Conservation (phyloP, 352 stramenopile species). For the Phytophthora ohioensis region DNA sequence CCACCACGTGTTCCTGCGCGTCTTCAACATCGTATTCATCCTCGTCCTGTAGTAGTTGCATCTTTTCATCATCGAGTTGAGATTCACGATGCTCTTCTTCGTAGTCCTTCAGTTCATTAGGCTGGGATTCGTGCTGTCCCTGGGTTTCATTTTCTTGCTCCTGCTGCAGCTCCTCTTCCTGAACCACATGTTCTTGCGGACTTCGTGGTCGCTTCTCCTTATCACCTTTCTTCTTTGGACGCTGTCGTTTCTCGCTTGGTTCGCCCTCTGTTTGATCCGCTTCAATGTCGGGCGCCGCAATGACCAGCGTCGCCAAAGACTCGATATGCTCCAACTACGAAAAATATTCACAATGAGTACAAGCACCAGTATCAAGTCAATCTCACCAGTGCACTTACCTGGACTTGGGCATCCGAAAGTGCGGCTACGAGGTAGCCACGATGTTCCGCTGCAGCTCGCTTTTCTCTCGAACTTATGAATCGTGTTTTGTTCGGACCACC, state of each 20-base stretch:
- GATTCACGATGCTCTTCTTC: constrained; percentile 1
- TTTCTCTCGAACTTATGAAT: constrained; percentile 66
- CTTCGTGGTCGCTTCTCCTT: background rate
- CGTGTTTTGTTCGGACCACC: constrained; percentile 13
- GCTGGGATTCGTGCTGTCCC: background rate
- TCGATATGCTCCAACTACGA: constrained; percentile 61
- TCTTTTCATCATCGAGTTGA: background rate
- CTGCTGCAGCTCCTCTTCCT: background rate
- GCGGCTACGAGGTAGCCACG: constrained; percentile 70
- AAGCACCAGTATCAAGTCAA: background rate
- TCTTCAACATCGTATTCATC: background rate
- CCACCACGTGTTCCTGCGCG: background rate
- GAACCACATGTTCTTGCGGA: background rate
- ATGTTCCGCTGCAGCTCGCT: constrained; percentile 60
- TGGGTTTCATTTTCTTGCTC: background rate
- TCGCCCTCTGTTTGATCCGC: constrained; percentile 3
- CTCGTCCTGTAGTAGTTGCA: background rate
- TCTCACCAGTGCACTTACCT: constrained; percentile 39
- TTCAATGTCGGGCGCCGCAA: constrained; percentile 18
- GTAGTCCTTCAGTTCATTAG: background rate
- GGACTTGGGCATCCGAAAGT: constrained; percentile 64
- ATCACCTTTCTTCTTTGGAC: background rate
- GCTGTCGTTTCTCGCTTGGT: background rate
- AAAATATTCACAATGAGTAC: constrained; percentile 9
- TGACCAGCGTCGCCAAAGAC: constrained; percentile 52